These are phyloP conservation scores for Pestalotiopsis sp. DNA, from an alignment of 2,329 filamentous ascomycete genomes.

Conservation along the genomic window DNA sequence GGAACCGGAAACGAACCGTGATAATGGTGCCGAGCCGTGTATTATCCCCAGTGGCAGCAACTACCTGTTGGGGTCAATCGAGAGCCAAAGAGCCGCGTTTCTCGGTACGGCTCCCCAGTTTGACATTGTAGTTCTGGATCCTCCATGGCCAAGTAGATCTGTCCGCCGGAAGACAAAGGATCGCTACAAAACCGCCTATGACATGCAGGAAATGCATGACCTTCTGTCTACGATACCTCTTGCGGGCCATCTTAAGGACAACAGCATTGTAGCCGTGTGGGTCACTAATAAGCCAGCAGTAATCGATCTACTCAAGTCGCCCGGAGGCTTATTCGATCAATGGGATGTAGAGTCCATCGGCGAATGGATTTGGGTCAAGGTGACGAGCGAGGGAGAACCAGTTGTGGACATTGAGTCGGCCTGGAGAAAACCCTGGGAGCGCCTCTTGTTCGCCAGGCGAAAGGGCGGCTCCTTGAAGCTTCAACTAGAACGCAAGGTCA, in stretches of 20 bases:
- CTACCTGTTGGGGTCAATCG: constrained; percentile 53
- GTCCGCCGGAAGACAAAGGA: constrained; percentile 62
- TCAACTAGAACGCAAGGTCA: constrained; percentile 53
- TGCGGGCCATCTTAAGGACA: constrained; percentile 50
- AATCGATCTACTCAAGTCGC: constrained; percentile 54
- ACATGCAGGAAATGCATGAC: constrained; percentile 46
- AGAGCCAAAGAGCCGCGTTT: constrained; percentile 43
- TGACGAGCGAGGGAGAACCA: constrained; percentile 66
- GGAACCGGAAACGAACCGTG: not conserved
- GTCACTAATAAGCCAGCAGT: constrained; percentile 72
- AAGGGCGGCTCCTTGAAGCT: constrained; percentile 32
- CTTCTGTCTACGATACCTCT: constrained; percentile 62
- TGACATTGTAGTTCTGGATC: constrained; percentile 72
- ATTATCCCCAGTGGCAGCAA: constrained; percentile 44
- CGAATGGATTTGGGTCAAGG: constrained; percentile 82
- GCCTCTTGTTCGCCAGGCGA: constrained; percentile 63
- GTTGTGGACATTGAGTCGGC: constrained; percentile 60
- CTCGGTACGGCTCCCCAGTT: constrained; percentile 54
- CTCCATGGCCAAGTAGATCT: constrained; percentile 81
- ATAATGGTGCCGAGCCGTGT: constrained; percentile 7
- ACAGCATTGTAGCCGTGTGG: constrained; percentile 72
- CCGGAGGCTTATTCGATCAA: constrained; percentile 61
- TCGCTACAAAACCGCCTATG: constrained; percentile 50
- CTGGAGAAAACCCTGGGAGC: constrained; percentile 79
- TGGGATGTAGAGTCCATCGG: constrained; percentile 69